Base-by-base conservation (phyloP, 2,329 filamentous ascomycete species). In the Exophiala sideris region DNA sequence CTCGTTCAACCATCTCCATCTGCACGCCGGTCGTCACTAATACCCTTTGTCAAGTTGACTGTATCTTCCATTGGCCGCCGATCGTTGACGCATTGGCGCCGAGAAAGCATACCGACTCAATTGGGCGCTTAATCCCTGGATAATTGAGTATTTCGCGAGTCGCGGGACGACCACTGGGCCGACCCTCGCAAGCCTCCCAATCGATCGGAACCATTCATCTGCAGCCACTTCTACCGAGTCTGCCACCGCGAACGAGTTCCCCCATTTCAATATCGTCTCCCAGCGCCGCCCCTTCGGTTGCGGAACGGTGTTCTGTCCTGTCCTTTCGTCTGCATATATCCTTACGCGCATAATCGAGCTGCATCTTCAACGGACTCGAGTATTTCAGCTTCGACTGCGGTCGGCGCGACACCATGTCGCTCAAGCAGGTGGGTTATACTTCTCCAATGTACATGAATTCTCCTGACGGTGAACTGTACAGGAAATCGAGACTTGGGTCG, bases 401-500 rank as follows among this genome's bases (percentile, higher is more conserved):
- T 36, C 14, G 48, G 44, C 50, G 52, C 51, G 50, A 44, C 58
- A 57, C 47, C 56, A 65, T 66, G 64, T 65, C 63, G 51, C 62
- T 66, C 54, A 65, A 65, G 51, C 60, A 73, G 62, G 63, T 66
- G 40, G 3, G 53, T 20, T 45, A 16, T 14, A 4, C 16, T n/a
- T 16, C 7, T 39, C 40, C 18, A 29, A 6, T 11, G 33, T 11
- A 29, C 24, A 29, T 29, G 9, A 18, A 12, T 14, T 45, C 11
- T 20, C 35, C 20, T 24, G 10, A n/a, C 9, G 42, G 57, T 35
- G 60, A 58, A 5, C 20, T 9, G 10, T 34, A 21, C 60, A 95
- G 91, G 94, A 99, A 87, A 99, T 99, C 73, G 92, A 97, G 77
- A 95, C 90, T 46, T 99, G 94, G 94, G 94, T 97, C 63, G 79